Evolutionary conservation across 1,139 yeast species (phyloP).

Genomic region (Lodderomyces pseudojiufengensis): DNA sequence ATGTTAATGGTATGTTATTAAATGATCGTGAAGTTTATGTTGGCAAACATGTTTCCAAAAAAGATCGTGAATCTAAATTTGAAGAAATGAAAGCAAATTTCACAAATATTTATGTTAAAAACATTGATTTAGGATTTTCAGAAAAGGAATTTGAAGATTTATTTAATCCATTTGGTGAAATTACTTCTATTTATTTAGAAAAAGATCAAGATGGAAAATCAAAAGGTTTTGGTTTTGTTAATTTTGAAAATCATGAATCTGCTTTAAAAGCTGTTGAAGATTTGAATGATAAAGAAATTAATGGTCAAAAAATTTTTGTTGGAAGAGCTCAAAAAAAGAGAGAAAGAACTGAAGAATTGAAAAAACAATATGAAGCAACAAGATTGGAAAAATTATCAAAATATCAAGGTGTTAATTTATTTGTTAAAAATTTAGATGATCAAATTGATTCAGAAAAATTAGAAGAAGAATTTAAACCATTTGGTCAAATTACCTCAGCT

Average conservation of each 20-base stretch:
- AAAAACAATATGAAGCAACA: constrained; percentile 90
- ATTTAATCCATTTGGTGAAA: constrained; percentile 71
- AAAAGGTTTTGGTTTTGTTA: constrained; percentile 94
- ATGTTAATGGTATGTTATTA: constrained; percentile 97
- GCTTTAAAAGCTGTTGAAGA: constrained; percentile 92
- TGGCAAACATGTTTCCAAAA: constrained; percentile 89
- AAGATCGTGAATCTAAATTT: constrained; percentile 92
- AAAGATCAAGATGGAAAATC: constrained; percentile 85
- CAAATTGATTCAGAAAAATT: constrained; percentile 86
- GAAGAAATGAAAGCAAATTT: constrained; percentile 90
- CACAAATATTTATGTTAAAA: constrained; percentile 94
- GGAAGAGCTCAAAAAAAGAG: constrained; percentile 99
- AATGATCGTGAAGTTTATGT: constrained; percentile 96
- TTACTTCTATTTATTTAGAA: constrained; percentile 83
- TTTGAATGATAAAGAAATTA: constrained; percentile 82
- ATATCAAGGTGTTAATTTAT: constrained; percentile 97
- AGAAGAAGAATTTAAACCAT: constrained; percentile 88
- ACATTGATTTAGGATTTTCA: constrained; percentile 68
- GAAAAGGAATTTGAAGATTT: constrained; percentile 73
- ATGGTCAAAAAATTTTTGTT: constrained; percentile 84
- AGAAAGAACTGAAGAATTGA: constrained; percentile 96
- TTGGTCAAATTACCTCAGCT: constrained; percentile 94
- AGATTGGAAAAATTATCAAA: constrained; percentile 90
- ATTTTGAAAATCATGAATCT: constrained; percentile 80
- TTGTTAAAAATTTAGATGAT: constrained; percentile 95